Evolutionary conservation across 2,329 filamentous ascomycete species (phyloP).

Genomic region (Exophiala lecanii-corni): DNA sequence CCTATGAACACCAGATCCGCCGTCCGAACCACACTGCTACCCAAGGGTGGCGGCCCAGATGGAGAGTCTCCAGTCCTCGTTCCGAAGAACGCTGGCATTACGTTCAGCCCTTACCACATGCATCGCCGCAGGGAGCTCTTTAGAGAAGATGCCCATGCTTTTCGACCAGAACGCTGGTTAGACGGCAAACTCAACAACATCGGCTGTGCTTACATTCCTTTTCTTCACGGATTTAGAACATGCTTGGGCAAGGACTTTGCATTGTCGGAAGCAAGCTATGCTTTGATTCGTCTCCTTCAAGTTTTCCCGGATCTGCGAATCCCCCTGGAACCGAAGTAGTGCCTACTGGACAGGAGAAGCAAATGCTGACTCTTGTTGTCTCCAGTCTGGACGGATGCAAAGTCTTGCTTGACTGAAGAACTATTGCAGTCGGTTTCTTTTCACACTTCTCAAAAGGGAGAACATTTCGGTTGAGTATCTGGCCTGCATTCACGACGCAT

Average conservation of each 20-base stretch:
- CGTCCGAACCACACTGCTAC: constrained; percentile 28
- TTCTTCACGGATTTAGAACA: constrained; percentile 6
- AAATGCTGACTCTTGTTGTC: constrained; percentile 12
- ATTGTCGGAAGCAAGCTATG: constrained; percentile 26
- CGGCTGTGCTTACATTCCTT: neutral
- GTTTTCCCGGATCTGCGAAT: constrained; percentile 13
- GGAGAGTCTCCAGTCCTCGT: constrained; percentile 29
- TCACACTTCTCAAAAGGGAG: no score
- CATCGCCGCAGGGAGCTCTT: constrained; percentile 45
- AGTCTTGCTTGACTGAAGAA: no score
- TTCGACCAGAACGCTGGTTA: constrained; percentile 20
- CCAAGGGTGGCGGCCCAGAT: constrained; percentile 31
- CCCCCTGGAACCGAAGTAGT: constrained; percentile 1
- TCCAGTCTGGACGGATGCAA: constrained; percentile 17
- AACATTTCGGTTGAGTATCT: no score
- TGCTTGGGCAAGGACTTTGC: constrained; percentile 19
- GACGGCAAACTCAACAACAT: constrained; percentile 28
- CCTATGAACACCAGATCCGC: constrained; percentile 28
- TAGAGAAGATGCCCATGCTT: constrained; percentile 4
- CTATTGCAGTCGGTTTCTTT: no score
- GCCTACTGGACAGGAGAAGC: constrained; percentile 8
- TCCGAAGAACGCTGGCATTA: constrained; percentile 27
- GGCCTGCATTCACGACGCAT: no score
- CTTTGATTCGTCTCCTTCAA: constrained; percentile 24
- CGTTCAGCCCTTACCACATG: constrained; percentile 34